Evolutionary conservation across 2,329 filamentous ascomycete species (phyloP).

Genomic region (Graphiopsis chlorocephala): DNA sequence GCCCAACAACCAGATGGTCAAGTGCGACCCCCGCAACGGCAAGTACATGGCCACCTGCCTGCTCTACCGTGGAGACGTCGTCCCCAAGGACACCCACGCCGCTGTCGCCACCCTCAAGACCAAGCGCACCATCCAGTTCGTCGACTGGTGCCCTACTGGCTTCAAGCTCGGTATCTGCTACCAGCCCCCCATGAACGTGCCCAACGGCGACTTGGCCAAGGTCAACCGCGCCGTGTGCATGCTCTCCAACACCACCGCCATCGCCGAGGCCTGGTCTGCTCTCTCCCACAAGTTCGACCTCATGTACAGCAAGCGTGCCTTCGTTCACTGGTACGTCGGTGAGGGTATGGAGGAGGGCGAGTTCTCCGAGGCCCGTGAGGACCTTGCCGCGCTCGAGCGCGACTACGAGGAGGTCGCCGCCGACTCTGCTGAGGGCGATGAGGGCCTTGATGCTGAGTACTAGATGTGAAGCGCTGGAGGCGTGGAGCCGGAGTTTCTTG

Average conservation of each 20-base stretch:
- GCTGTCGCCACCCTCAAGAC: conserved; percentile 97
- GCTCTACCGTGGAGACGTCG: conserved; percentile 97
- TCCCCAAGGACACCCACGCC: conserved; percentile 89
- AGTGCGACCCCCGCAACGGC: conserved; percentile 96
- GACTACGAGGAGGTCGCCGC: conserved; percentile 99
- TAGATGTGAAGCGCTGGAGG: conserved; percentile 47
- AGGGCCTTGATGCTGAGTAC: conserved; percentile 86
- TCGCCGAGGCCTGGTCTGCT: conserved; percentile 95
- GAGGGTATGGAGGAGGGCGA: conserved; percentile 99
- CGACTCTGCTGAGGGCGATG: conserved; percentile 86
- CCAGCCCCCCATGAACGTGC: conserved; percentile 93
- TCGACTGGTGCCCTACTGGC: conserved; percentile 99
- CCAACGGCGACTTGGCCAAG: conserved; percentile 95
- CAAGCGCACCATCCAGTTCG: conserved; percentile 98
- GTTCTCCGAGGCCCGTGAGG: conserved; percentile 98
- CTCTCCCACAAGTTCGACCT: conserved; percentile 98
- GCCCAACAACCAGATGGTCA: conserved; percentile 99
- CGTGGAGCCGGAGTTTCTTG: conserved; percentile 11
- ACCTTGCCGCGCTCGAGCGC: conserved; percentile 93
- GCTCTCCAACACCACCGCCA: conserved; percentile 98
- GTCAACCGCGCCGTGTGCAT: conserved; percentile 99
- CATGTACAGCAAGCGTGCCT: conserved; percentile 99
- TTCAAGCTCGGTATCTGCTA: conserved; percentile 99
- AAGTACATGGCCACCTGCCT: conserved; percentile 99
- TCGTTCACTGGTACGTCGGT: conserved; percentile 99